These are phyloP conservation scores for Aspergillus olivimuriae DNA, from an alignment of 495 filamentous ascomycete genomes.

Conservation along the genomic window DNA sequence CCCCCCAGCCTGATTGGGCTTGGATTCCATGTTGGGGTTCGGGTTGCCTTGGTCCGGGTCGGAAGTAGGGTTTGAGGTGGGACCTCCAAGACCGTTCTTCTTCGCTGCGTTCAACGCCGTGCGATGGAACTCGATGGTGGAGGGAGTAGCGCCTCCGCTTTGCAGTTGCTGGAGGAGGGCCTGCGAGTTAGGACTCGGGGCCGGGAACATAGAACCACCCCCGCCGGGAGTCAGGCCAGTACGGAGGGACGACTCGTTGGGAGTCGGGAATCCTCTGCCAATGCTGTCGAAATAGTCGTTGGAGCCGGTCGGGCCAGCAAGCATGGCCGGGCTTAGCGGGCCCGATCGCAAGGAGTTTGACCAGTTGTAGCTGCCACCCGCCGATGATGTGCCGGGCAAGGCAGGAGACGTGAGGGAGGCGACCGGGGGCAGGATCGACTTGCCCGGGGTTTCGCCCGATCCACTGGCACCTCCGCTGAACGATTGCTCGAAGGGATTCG, in stretches of 20 bases:
- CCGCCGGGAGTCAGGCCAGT: conserved; percentile 92
- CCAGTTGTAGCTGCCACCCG: conserved; percentile 65
- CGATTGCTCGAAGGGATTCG: conserved; percentile 94
- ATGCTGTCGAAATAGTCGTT: conserved; percentile 78
- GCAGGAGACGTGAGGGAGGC: conserved; percentile 89
- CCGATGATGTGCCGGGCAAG: conserved; percentile 60
- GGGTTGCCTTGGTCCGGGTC: conserved; percentile 41
- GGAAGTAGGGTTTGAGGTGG: conserved; percentile 47
- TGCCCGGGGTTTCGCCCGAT: conserved; percentile 76
- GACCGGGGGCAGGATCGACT: conserved; percentile 84
- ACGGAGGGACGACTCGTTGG: conserved; percentile 91
- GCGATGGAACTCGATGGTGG: conserved; percentile 88
- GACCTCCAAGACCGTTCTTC: conserved; percentile 39
- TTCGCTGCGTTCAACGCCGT: conserved; percentile 82
- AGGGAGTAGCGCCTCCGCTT: conserved; percentile 77
- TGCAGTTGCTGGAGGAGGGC: conserved; percentile 72
- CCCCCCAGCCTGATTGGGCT: conserved; percentile 35
- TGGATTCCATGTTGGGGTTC: conserved; percentile 44
- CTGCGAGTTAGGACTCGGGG: conserved; percentile 79
- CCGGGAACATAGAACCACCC: conserved; percentile 96
- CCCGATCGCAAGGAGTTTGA: conserved; percentile 81
- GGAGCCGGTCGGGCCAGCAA: conserved; percentile 73
- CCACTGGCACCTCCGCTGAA: conserved; percentile 51
- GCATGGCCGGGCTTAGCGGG: conserved; percentile 95
- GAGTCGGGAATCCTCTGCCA: conserved; percentile 84